These are phyloP conservation scores for Niveomyces coronatus DNA, from an alignment of 2,329 filamentous ascomycete genomes.

Conservation along the genomic window DNA sequence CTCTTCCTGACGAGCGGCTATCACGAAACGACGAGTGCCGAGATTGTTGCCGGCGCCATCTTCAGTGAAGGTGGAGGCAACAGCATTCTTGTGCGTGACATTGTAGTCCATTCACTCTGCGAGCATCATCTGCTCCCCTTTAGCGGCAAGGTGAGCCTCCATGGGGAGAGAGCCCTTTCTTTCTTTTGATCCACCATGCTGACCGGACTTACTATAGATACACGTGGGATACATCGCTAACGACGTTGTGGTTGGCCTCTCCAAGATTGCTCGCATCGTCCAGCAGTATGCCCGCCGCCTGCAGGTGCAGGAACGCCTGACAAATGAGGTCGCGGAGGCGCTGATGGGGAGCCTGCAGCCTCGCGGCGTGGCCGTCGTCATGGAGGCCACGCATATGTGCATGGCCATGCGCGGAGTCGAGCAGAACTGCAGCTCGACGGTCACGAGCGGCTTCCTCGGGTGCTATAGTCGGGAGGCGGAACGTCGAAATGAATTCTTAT, in stretches of 20 bases:
- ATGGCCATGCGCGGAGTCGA: constrained; percentile 3
- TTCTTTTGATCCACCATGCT: no score
- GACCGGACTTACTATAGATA: no score
- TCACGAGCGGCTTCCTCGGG: not conserved
- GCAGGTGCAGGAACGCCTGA: constrained; percentile 4
- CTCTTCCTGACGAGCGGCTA: not conserved
- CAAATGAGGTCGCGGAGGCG: not conserved
- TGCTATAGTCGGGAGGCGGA: no score
- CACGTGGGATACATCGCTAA: not conserved
- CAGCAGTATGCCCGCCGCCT: not conserved
- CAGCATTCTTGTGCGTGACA: not conserved
- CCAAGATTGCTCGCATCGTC: not conserved
- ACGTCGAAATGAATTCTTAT: no score
- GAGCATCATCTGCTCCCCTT: constrained; percentile 3
- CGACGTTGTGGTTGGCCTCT: not conserved
- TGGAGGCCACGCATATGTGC: not conserved
- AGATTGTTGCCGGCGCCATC: not conserved
- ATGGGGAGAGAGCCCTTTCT: not conserved
- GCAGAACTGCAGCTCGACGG: not conserved
- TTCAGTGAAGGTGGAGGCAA: not conserved
- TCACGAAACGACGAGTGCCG: not conserved
- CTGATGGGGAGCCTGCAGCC: not conserved
- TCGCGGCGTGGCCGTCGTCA: not conserved
- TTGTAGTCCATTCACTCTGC: not conserved
- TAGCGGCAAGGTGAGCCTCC: not conserved